Conservation (phyloP, 192 early-diverging fungal genomes). For the Coemansia biformis region DNA sequence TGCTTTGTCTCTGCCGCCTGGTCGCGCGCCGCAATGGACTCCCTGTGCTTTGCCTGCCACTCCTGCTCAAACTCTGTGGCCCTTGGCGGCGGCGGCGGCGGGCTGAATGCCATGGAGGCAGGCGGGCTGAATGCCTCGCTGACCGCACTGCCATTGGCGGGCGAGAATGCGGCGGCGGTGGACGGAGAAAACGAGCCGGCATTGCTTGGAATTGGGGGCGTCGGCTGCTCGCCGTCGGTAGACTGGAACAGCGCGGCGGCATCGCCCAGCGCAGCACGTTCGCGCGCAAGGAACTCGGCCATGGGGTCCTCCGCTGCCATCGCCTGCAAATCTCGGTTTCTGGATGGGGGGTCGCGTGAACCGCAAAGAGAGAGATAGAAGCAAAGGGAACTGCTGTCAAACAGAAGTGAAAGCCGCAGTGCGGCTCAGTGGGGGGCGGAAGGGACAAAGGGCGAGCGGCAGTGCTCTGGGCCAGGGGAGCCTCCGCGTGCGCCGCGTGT, state of each 20-base stretch:
- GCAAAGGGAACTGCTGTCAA: too few species aligned
- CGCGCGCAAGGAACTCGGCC: constrained; percentile 71
- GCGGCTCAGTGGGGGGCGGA: too few species aligned
- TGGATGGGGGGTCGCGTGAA: too few species aligned
- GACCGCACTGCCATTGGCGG: background rate
- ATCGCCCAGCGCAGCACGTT: constrained; percentile 65
- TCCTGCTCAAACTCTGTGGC: constrained; percentile 47
- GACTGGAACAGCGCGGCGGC: constrained; percentile 61
- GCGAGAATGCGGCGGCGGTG: background rate
- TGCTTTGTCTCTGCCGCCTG: constrained; percentile 49
- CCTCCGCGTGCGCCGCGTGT: too few species aligned
- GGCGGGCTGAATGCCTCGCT: background rate
- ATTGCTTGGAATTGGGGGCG: background rate
- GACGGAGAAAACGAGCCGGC: background rate
- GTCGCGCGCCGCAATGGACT: constrained; percentile 58
- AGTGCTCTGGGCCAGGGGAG: too few species aligned
- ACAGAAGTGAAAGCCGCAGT: too few species aligned
- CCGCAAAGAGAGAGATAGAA: too few species aligned
- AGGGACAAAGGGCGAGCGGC: too few species aligned
- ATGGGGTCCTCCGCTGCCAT: constrained; percentile 55
- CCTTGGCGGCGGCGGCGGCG: background rate
- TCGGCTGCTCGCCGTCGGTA: background rate
- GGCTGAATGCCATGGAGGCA: background rate
- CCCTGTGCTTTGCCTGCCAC: constrained; percentile 62
- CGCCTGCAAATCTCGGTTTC: too few species aligned